Percentiles rank a stretch among this genome's conserved stretches.
Evolutionary conservation across 345 rosid genomes (phyloP).

Genomic region (Rhizophora mangle): DNA sequence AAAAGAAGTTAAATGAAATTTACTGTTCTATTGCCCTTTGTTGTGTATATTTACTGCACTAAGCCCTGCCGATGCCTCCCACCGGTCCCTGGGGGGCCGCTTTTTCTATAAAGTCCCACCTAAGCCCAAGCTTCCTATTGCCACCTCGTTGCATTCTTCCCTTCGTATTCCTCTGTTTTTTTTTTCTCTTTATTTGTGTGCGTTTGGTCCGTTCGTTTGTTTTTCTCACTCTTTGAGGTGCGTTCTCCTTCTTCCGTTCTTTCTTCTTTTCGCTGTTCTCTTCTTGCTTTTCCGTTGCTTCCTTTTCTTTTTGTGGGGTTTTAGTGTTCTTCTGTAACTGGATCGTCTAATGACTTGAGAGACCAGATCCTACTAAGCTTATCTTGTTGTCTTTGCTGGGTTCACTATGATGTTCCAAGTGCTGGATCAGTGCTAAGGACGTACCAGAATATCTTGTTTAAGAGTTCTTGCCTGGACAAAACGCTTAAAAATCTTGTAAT

Average conservation of each 20-base stretch:
- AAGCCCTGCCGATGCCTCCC: too few relatives aligned
- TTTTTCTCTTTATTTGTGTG: background rate
- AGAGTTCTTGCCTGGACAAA: too few relatives aligned
- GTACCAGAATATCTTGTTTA: too few relatives aligned
- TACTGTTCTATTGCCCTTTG: background rate
- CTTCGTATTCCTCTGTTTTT: background rate
- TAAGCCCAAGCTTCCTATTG: background rate
- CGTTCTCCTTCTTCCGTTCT: background rate
- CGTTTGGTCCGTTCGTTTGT: conserved; percentile 18
- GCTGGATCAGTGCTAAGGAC: too few relatives aligned
- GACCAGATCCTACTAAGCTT: background rate
- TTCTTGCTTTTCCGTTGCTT: background rate
- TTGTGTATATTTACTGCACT: background rate
- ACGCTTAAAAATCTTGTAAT: too few relatives aligned
- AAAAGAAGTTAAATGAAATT: too few relatives aligned
- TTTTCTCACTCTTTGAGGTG: background rate
- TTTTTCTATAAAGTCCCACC: conserved; percentile 13
- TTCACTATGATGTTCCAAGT: background rate
- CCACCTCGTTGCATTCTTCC: conserved; percentile 5
- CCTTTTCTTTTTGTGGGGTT: background rate
- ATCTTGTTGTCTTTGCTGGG: background rate
- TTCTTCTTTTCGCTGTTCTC: too few relatives aligned
- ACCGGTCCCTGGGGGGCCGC: too few relatives aligned
- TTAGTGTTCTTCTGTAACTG: conserved; percentile 2
- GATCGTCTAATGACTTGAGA: background rate